These are phyloP conservation scores for Mycena filopes DNA, from an alignment of 768 basidiomycete genomes.

Conservation along the genomic window DNA sequence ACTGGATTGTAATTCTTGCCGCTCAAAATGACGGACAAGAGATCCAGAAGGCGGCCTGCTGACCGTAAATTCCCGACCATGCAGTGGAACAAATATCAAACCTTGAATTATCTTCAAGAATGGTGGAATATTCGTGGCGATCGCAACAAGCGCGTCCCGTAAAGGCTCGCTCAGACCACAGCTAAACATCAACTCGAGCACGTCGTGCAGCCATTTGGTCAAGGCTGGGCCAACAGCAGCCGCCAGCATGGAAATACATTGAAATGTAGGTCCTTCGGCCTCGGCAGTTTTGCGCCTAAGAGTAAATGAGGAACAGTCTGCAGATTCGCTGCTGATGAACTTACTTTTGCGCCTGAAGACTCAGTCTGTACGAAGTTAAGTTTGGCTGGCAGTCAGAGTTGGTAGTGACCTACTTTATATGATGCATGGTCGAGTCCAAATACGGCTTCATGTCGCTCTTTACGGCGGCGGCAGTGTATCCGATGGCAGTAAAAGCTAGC, in stretches of 20 bases:
- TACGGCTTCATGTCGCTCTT: conserved; percentile 96
- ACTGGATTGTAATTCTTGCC: conserved; percentile 90
- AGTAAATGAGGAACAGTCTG: not conserved
- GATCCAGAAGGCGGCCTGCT: conserved; percentile 88
- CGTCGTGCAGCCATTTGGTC: conserved; percentile 95
- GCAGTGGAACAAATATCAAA: conserved; percentile 35
- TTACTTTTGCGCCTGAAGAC: conserved; percentile 89
- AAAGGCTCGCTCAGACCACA: conserved; percentile 93
- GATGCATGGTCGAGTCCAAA: conserved; percentile 88
- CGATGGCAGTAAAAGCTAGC: conserved; percentile 94
- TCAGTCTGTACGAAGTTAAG: conserved; percentile 49
- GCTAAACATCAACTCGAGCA: conserved; percentile 95
- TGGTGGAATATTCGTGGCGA: conserved; percentile 89
- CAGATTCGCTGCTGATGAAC: conserved; percentile 18
- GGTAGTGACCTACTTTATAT: conserved; percentile 66
- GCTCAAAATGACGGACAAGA: conserved; percentile 82
- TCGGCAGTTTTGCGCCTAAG: conserved; percentile 87
- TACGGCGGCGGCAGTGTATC: conserved; percentile 92
- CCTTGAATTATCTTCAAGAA: conserved; percentile 94
- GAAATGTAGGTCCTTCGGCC: conserved; percentile 94
- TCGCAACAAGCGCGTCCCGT: conserved; percentile 83
- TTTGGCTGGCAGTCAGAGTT: not conserved
- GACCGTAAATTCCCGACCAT: not conserved
- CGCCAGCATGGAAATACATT: conserved; percentile 97
- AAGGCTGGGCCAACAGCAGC: conserved; percentile 95